Percentiles rank a stretch among this genome's conserved stretches.
These are phyloP conservation scores for Phytophthora litchii DNA, from an alignment of 352 stramenopile genomes.

Conservation along the genomic window DNA sequence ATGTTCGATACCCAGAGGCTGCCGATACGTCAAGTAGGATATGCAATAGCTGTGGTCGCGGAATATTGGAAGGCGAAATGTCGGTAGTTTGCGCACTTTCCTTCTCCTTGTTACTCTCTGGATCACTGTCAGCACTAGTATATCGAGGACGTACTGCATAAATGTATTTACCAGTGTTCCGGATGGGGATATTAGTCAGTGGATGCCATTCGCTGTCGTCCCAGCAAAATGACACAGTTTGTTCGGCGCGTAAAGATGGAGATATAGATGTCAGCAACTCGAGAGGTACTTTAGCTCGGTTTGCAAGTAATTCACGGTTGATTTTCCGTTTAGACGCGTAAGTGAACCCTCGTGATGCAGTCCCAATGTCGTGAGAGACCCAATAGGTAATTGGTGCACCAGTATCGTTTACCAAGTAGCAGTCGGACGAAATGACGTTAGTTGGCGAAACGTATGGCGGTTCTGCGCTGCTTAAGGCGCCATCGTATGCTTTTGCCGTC, in stretches of 20 bases:
- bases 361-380: slow-evolving; percentile 56
- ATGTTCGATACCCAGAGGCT: slow-evolving; percentile 69
- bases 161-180: slow-evolving; percentile 77
- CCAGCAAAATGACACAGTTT: slow-evolving; percentile 81
- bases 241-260: slow-evolving; percentile 67
- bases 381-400: slow-evolving; percentile 67
- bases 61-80: slow-evolving; percentile 6
- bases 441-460: slow-evolving; percentile 49
- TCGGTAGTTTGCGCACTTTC: not conserved
- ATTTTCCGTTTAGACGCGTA: slow-evolving; percentile 56
- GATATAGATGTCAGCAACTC: slow-evolving; percentile 77
- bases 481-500: slow-evolving; percentile 66
- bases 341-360: slow-evolving; percentile 56
- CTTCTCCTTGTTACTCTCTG: slow-evolving; percentile 15
- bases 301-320: slow-evolving; percentile 49
- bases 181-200: slow-evolving; percentile 77
- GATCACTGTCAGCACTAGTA: not conserved
- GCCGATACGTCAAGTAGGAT: slow-evolving; percentile 79
- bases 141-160: slow-evolving; percentile 61
- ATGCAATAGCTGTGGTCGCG: slow-evolving; percentile 41
- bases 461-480: slow-evolving; percentile 21
- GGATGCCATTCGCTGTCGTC: slow-evolving; percentile 73
- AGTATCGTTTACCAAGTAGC: slow-evolving; percentile 81
- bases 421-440: slow-evolving; percentile 80
- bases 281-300: slow-evolving; percentile 64